Base-by-base conservation (phyloP, 805 yeast species). In the Candida tallmaniae region DNA sequence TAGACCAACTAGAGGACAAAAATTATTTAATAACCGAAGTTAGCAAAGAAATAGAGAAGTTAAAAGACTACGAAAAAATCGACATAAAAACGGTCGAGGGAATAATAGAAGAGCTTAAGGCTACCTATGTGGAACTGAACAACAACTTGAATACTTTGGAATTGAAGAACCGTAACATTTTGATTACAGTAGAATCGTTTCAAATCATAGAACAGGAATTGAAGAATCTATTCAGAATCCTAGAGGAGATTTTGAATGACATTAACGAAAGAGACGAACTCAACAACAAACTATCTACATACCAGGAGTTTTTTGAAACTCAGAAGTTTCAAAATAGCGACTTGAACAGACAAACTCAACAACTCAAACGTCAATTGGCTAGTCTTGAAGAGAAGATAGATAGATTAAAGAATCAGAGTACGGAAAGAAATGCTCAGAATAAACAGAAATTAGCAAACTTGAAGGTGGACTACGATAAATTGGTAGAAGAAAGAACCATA, bases 1-100 rank as follows among this genome's bases (percentile, higher is more conserved):
- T 79, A 12, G 73, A 73, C 30, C 73, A 75, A 36, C 54, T 82
- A 6, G 86, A 83, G 44, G 79, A 78, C 40, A 70, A 73, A 36
- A 76, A 74, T 38, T 78, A 74, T 36, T 56, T 78, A 27, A 60
- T 77, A 12, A 57, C 74, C 10, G 86, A 80, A 37, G 53, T 76
- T 2, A 73, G 70, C 34, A 73, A 74, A 31, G 80, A 78, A 33
- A 56, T 77, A 15, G 85, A 78, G 23, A 75, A 73, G 41, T 60
- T 84, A 34, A 69, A 73, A 38, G 71, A 72, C 21, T 82, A 80
- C 46, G 65, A 80, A 3, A 69, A 74, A 25, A 79, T 79, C 27
- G 76, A 83, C 20, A 77, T 83, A 9, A 74, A 68, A 25, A 69
- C 72, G 23, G 59, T 83, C 16, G 60, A 62, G 20, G 68, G 67